Base-by-base conservation (phyloP, 148 eudicot species). In the Nepenthes mirabilis region DNA sequence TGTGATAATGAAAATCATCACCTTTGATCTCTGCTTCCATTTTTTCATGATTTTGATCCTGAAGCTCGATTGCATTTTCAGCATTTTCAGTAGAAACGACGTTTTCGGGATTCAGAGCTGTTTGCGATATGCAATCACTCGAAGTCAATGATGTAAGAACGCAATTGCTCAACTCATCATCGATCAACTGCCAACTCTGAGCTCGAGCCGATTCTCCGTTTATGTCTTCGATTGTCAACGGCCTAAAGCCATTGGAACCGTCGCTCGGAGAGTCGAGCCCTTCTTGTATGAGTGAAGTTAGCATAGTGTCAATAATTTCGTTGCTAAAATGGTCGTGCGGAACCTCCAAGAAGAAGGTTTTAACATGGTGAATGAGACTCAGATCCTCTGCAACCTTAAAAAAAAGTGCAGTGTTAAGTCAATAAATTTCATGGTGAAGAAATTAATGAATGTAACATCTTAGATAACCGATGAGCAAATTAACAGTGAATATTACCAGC, bases 351-450 rank as follows among this genome's bases (percentile, higher is more conserved):
- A 79, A 73, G 13, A 72, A 57, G 32, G 72, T 54, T 66, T 74
- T 78, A 33, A 83, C 68, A 59, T 60, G 77, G 52, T 79, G 80
- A 58, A 86, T 73, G 54, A 86, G 69, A 37, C 60, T 57, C 5
- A 37, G 74, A 58, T 86, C 89, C 72, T 86, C 89, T 54, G 55
- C 13, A 61, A 86, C 83, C 94, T 86, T 72, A 36, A 73, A 10
- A 58, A 55, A 32, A 57, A 36, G 34, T 40, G 6, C 45, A 40
- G 1, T 40, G 12, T 14, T 5, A 50, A 50, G 3, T 14, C 0
- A 23, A 23, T 23, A 23, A 23, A 23, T 40, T 40, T 40, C 45
- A 40, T 4, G 45, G 45, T 3, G 8, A 3, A 8, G 45, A 40
- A 40, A 40, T 4, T 40, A 23, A 40, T 40, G 8, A 40, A 40